These are phyloP conservation scores for Talaromyces sp. DNA, from an alignment of 2,329 filamentous ascomycete species.

Conservation along the genomic window DNA sequence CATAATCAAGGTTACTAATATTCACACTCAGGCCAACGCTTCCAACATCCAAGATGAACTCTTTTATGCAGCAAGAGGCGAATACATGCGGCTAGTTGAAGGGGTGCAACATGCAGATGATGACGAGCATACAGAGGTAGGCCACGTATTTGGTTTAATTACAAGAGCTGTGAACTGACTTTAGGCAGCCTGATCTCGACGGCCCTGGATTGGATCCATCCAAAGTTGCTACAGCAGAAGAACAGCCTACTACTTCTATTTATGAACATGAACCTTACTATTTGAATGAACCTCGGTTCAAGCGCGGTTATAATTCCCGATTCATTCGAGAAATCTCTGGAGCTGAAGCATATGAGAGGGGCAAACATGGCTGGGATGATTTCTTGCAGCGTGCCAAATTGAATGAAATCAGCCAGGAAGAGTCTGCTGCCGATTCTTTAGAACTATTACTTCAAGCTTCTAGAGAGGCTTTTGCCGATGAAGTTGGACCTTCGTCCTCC, in stretches of 20 bases:
- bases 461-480: conserved; percentile 18
- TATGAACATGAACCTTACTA: conserved; percentile 25
- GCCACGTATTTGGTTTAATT: neutral
- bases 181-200: conserved; percentile 12
- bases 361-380: conserved; percentile 36
- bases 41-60: conserved; percentile 34
- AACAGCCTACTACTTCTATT: conserved; percentile 29
- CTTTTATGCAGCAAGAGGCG: conserved; percentile 36
- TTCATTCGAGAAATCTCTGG: conserved; percentile 31
- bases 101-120: conserved; percentile 37
- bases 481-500: conserved; percentile 10
- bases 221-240: neutral
- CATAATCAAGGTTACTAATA: neutral
- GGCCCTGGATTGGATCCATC: neutral
- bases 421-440: conserved; percentile 22
- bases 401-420: conserved; percentile 31
- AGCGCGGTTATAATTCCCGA: conserved; percentile 34
- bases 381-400: conserved; percentile 38
- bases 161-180: neutral
- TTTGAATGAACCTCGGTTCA: conserved; percentile 23
- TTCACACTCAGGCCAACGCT: conserved; percentile 21
- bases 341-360: conserved; percentile 32
- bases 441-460: conserved; percentile 28
- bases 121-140: conserved; percentile 37
- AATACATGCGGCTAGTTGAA: conserved; percentile 36